These are phyloP conservation scores for Ligustrum vulgare DNA, from an alignment of 257 asterid genomes.

Conservation along the genomic window DNA sequence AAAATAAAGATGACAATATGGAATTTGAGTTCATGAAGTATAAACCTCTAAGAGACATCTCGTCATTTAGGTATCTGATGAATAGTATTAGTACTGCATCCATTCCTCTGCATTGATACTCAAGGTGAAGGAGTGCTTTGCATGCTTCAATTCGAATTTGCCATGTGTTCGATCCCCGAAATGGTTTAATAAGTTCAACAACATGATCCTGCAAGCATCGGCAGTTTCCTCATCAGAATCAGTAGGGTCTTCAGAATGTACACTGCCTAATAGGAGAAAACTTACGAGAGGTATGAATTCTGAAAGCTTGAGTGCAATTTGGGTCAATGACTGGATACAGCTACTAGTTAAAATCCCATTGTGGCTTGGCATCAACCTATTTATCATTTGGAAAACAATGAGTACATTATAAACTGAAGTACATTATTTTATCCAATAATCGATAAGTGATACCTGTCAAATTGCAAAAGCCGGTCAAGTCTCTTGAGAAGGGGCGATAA, in stretches of 20 bases:
- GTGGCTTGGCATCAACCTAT: constrained; percentile 97
- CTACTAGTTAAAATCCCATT: constrained; percentile 85
- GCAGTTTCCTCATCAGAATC: constrained; percentile 34
- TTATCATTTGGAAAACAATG: constrained; percentile 18
- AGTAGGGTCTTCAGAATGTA: constrained; percentile 13
- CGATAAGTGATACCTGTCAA: constrained; percentile 67
- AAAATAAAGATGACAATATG: neutral
- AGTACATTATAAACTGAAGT: constrained; percentile 8
- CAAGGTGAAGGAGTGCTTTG: constrained; percentile 89
- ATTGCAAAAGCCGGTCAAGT: constrained; percentile 90
- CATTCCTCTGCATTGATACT: constrained; percentile 73
- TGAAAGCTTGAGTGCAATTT: constrained; percentile 83
- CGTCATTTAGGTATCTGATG: constrained; percentile 64
- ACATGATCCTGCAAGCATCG: constrained; percentile 63
- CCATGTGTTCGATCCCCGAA: constrained; percentile 61
- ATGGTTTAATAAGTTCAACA: constrained; percentile 68
- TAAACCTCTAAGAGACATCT: constrained; percentile 82
- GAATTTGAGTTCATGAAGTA: constrained; percentile 1
- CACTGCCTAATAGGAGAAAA: constrained; percentile 21
- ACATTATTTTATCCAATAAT: constrained; percentile 6
- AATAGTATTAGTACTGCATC: constrained; percentile 76
- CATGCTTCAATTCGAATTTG: constrained; percentile 78
- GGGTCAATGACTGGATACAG: constrained; percentile 79
- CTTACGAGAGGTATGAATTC: constrained; percentile 86
- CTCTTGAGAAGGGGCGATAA: constrained; percentile 94